Percentiles rank a stretch among this genome's conserved stretches.
Evolutionary conservation across 257 asterid species (phyloP).

Genomic region (Plantago ovata): DNA sequence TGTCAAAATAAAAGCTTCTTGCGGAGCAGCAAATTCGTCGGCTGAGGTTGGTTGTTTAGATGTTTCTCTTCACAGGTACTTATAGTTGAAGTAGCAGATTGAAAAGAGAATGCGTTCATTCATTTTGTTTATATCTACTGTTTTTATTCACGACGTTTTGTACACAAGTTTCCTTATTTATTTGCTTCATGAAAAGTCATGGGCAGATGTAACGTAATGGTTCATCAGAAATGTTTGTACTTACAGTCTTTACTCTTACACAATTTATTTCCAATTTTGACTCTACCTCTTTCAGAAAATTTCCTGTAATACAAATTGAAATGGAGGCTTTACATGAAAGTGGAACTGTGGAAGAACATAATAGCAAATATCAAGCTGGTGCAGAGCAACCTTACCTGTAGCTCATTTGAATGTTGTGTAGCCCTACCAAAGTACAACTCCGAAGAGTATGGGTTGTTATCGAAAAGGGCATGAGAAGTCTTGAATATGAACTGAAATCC

Average conservation of each 20-base stretch:
- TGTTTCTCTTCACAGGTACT: constrained; percentile 12
- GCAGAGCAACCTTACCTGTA: no score
- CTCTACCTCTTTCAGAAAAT: no score
- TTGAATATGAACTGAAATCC: no score
- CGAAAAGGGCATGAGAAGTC: background rate
- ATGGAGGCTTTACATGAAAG: no score
- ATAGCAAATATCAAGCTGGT: no score
- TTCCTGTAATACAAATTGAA: no score
- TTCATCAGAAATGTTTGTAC: background rate
- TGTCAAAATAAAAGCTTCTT: constrained; percentile 19
- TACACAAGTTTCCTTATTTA: constrained; percentile 23
- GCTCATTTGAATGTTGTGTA: background rate
- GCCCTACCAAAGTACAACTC: background rate
- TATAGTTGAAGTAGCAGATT: constrained; percentile 7
- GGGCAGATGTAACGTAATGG: constrained; percentile 5
- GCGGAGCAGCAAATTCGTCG: constrained; percentile 25
- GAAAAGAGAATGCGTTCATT: constrained; percentile 37
- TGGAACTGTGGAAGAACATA: no score
- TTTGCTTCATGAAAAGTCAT: constrained; percentile 13
- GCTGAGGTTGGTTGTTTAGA: constrained; percentile 18
- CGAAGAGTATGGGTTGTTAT: background rate
- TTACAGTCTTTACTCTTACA: background rate
- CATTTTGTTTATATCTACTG: constrained; percentile 42
- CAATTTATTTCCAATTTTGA: no score
- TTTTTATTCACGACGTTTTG: constrained; percentile 17